phyloP scores from a whole-genome alignment of 1,139 yeast genomes.

The Hansenula lynferdii region DNA sequence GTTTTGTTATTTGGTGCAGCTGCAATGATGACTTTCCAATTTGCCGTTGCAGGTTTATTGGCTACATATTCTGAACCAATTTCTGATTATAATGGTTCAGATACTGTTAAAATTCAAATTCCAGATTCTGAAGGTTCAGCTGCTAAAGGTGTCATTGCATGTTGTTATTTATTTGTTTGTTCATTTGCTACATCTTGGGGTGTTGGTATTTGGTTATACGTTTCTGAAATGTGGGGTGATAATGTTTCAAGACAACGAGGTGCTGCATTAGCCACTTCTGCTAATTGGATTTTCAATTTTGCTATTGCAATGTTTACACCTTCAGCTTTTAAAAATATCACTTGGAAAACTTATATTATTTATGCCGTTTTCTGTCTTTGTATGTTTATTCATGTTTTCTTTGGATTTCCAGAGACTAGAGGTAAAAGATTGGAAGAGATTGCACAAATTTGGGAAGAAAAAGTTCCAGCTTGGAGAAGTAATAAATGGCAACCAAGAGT shows the following conservation, averaged over 20 bases:
- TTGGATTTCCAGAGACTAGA: constrained; percentile 59
- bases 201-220: constrained; percentile 6
- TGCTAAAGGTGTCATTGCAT: constrained; percentile 52
- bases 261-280: constrained; percentile 37
- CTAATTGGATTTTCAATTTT: constrained; percentile 45
- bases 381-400: constrained; percentile 46
- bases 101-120: constrained; percentile 38
- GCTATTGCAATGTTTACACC: constrained; percentile 50
- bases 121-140: constrained; percentile 36
- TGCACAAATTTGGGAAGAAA: constrained; percentile 46
- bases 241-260: constrained; percentile 43
- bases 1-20: constrained; percentile 39
- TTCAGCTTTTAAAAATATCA: constrained; percentile 38
- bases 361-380: constrained; percentile 44
- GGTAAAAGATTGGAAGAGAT: constrained; percentile 64
- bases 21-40: constrained; percentile 28
- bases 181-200: constrained; percentile 57
- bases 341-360: constrained; percentile 44
- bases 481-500: neutral
- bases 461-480: constrained; percentile 44
- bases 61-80: constrained; percentile 38
- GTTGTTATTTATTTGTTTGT: constrained; percentile 50
- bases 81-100: constrained; percentile 28
- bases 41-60: constrained; percentile 35
- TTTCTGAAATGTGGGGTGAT: constrained; percentile 1